A percentile compares a stretch with the other conserved stretches of the same genome.
These are phyloP conservation scores for Neurospora discreta DNA, from an alignment of 495 filamentous ascomycete genomes.

Conservation along the genomic window DNA sequence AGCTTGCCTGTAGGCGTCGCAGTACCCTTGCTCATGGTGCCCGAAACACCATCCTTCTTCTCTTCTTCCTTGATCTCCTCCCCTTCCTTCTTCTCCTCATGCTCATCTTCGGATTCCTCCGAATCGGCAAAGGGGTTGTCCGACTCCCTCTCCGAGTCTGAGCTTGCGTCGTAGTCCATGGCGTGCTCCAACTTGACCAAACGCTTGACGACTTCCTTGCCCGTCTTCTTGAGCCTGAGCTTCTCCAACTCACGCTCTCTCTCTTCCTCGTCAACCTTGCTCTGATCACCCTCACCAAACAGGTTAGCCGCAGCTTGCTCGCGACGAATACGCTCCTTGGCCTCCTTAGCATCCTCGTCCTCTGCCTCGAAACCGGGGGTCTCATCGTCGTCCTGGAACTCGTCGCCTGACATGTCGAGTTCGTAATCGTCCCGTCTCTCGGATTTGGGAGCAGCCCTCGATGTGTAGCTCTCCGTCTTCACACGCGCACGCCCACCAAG, in stretches of 20 bases:
- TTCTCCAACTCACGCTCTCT: slow-evolving; percentile 55
- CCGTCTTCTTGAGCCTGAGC: slow-evolving; percentile 52
- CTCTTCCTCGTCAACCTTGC: slow-evolving; percentile 76
- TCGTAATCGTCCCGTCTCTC: slow-evolving; percentile 48
- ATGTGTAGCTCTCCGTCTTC: slow-evolving; percentile 43
- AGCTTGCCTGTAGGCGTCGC: slow-evolving; percentile 63
- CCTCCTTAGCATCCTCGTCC: slow-evolving; percentile 80
- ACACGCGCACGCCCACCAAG: slow-evolving; percentile 34
- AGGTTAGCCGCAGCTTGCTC: slow-evolving; percentile 81
- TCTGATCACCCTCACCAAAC: slow-evolving; percentile 74
- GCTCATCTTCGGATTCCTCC: slow-evolving; percentile 25
- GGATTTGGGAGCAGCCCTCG: slow-evolving; percentile 34
- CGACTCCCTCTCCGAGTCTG: slow-evolving; percentile 43
- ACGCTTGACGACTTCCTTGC: slow-evolving; percentile 67
- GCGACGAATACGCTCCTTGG: slow-evolving; percentile 71
- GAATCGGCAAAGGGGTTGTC: slow-evolving; percentile 54
- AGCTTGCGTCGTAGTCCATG: slow-evolving; percentile 69
- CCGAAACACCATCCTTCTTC: slow-evolving; percentile 56
- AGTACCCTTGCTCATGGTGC: slow-evolving; percentile 56
- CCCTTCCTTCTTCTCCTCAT: slow-evolving; percentile 29
- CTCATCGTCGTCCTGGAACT: slow-evolving; percentile 69
- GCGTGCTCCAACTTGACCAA: slow-evolving; percentile 78
- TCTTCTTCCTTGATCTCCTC: slow-evolving; percentile 34
- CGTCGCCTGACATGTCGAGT: slow-evolving; percentile 45
- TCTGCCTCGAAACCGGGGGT: slow-evolving; percentile 67